A percentile compares a stretch with the other conserved stretches of the same genome.
These are phyloP conservation scores for Elongisporangium prolatum DNA, from an alignment of 352 stramenopile genomes.

Conservation along the genomic window DNA sequence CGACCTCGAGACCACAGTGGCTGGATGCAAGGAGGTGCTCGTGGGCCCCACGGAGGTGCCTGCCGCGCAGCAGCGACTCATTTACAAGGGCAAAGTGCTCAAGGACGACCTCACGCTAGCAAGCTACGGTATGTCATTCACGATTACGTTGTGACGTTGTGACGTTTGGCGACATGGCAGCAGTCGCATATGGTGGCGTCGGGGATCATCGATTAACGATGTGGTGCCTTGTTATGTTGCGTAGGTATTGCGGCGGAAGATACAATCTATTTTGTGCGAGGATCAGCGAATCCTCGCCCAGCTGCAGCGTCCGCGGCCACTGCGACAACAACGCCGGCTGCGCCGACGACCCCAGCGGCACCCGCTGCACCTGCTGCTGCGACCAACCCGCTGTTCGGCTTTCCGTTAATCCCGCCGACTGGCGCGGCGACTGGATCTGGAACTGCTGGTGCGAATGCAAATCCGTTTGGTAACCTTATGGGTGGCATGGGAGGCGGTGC, in stretches of 20 bases:
- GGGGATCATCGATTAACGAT: neutral
- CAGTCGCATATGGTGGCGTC: neutral
- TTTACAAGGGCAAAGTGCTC: constrained; percentile 89
- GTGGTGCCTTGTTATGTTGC: neutral
- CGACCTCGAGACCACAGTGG: constrained; percentile 62
- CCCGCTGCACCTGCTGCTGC: constrained; percentile 10
- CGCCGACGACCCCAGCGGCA: constrained; percentile 14
- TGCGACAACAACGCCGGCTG: constrained; percentile 8
- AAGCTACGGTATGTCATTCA: constrained; percentile 61
- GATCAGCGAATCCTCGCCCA: constrained; percentile 32
- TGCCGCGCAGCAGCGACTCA: constrained; percentile 77
- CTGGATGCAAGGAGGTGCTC: constrained; percentile 76
- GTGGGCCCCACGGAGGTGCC: constrained; percentile 63
- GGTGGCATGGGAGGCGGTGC: constrained; percentile 23
- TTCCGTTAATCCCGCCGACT: constrained; percentile 37
- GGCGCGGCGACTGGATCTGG: constrained; percentile 8
- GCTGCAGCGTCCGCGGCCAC: constrained; percentile 14
- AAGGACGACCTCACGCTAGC: constrained; percentile 84
- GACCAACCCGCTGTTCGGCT: constrained; percentile 42
- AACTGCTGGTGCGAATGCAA: constrained; percentile 17
- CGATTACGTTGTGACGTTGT: neutral
- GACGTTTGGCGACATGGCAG: too few relatives aligned
- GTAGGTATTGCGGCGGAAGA: constrained; percentile 71
- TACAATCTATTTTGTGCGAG: constrained; percentile 85
- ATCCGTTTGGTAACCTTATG: constrained; percentile 50